These are phyloP conservation scores for Candida broadrunensis DNA, from an alignment of 805 yeast species.

Conservation along the genomic window DNA sequence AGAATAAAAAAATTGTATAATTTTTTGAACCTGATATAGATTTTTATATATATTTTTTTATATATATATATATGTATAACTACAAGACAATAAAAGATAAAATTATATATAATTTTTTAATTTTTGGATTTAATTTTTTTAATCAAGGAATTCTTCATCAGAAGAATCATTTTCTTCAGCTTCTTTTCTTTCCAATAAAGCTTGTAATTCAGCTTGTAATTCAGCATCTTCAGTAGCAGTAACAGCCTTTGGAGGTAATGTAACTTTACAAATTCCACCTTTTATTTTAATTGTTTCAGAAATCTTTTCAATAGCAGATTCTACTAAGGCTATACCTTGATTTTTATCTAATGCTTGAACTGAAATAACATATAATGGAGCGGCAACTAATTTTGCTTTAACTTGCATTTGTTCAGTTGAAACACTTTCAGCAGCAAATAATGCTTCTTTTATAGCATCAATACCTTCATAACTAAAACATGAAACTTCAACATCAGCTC, in stretches of 20 bases:
- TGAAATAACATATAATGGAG: constrained; percentile 92
- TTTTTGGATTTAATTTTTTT: too few species aligned
- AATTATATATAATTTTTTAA: background rate
- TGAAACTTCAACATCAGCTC: constrained; percentile 98
- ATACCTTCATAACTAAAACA: constrained; percentile 97
- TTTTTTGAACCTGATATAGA: background rate
- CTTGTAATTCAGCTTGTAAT: constrained; percentile 94
- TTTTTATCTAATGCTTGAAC: constrained; percentile 90
- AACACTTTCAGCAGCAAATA: constrained; percentile 79
- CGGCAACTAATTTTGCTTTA: constrained; percentile 94
- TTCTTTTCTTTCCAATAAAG: constrained; percentile 90
- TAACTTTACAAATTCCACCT: constrained; percentile 87
- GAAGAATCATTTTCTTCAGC: constrained; percentile 82
- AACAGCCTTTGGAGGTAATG: constrained; percentile 99
- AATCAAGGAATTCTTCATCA: constrained; percentile 53
- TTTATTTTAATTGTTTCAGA: constrained; percentile 62
- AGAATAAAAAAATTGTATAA: background rate
- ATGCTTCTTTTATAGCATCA: constrained; percentile 90
- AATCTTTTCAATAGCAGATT: constrained; percentile 76
- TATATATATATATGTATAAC: constrained; percentile 1
- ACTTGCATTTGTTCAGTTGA: constrained; percentile 84
- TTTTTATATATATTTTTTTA: background rate
- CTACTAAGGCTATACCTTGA: constrained; percentile 78
- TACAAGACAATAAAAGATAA: background rate
- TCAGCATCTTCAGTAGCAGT: constrained; percentile 98